phyloP scores from a whole-genome alignment of 495 filamentous ascomycete genomes.

The Penicillium argentinense region DNA sequence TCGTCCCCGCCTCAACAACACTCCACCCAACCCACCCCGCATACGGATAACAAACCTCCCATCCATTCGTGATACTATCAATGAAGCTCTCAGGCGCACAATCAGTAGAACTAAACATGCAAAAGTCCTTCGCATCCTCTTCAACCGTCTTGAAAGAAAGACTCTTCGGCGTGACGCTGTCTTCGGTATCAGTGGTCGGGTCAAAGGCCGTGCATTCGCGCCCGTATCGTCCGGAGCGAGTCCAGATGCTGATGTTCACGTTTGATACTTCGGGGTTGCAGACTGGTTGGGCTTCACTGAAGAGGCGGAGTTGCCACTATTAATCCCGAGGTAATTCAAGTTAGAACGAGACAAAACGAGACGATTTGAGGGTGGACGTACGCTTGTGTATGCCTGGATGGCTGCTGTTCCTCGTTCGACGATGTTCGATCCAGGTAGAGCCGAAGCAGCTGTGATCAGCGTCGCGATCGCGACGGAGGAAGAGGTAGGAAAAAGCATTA shows the following conservation, averaged over 20 bases:
- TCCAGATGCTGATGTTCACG: conserved; percentile 17
- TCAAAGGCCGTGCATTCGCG: conserved; percentile 12
- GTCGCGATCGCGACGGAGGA: too few relatives aligned
- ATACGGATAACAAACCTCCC: conserved; percentile 34
- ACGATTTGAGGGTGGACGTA: conserved; percentile 5
- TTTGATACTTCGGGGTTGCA: conserved; percentile 27
- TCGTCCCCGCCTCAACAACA: conserved; percentile 21
- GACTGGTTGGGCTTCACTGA: conserved; percentile 16
- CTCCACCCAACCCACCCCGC: conserved; percentile 23
- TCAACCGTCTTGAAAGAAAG: conserved; percentile 31
- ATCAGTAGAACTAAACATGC: conserved; percentile 22
- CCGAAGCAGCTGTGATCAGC: not conserved
- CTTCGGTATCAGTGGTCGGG: not conserved
- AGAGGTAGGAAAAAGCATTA: too few relatives aligned
- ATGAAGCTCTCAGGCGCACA: conserved; percentile 11
- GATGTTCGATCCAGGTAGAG: not conserved
- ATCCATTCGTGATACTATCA: conserved; percentile 24
- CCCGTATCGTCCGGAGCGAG: conserved; percentile 13
- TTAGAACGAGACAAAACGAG: not conserved
- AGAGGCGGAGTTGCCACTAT: conserved; percentile 36
- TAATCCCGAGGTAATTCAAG: too few relatives aligned
- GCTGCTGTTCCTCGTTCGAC: not conserved
- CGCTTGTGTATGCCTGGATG: conserved; percentile 6
- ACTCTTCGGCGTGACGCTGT: conserved; percentile 21
- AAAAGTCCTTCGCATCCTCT: conserved; percentile 20